These are phyloP conservation scores for Alopecurus myosuroides DNA, from an alignment of 176 grass and related monocot genomes.

Conservation along the genomic window DNA sequence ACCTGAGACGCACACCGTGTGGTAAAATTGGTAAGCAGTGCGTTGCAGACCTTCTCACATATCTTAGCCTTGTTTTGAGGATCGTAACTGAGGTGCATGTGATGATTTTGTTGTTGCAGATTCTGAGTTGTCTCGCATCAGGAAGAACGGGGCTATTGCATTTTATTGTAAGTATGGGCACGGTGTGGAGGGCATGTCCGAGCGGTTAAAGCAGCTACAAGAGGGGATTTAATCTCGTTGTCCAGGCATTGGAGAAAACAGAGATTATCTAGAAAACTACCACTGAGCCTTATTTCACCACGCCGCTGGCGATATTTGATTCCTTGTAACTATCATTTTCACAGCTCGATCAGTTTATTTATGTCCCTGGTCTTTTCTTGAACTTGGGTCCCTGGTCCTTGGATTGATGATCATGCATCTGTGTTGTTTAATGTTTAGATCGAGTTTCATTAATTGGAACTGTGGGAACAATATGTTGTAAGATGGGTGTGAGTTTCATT, in stretches of 20 bases:
- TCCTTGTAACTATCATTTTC: neutral
- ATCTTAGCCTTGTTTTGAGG: neutral
- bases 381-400: too few species aligned
- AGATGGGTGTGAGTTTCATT: too few species aligned
- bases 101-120: neutral
- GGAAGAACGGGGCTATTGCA: too few species aligned
- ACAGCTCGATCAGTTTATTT: neutral
- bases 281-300: neutral
- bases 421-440: too few species aligned
- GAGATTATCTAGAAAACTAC: neutral
- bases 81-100: neutral
- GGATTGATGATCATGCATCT: too few species aligned
- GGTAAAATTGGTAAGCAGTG: neutral
- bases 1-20: neutral
- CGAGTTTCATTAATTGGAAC: too few species aligned
- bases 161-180: neutral
- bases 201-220: neutral
- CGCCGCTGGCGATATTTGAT: neutral
- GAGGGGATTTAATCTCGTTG: neutral
- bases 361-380: neutral
- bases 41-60: neutral
- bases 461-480: too few species aligned
- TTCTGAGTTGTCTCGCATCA: neutral
- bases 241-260: neutral
- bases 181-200: neutral